Conservation (phyloP, 148 eudicot genomes). For the Spergularia bocconei region DNA sequence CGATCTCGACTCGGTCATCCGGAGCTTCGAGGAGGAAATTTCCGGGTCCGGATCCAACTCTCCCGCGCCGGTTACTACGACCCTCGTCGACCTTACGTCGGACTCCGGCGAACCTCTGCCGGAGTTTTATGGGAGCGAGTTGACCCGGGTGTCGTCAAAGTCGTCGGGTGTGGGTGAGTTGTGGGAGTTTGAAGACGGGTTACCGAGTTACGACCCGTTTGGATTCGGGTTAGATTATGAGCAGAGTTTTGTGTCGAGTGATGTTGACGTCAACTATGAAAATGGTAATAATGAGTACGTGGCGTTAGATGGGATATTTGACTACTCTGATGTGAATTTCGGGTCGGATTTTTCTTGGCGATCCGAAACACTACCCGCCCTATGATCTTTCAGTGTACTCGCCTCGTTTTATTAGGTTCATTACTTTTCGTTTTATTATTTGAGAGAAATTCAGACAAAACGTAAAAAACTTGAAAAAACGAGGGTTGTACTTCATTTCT, state of each 20-base stretch:
- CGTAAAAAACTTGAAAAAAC: too few relatives aligned
- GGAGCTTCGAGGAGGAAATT: conserved; percentile 69
- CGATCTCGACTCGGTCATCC: conserved; percentile 68
- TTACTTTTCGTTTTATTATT: too few relatives aligned
- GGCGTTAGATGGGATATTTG: conserved; percentile 65
- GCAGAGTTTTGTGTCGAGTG: not conserved
- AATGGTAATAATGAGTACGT: conserved; percentile 39
- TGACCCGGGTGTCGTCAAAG: conserved; percentile 34
- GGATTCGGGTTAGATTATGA: conserved; percentile 36
- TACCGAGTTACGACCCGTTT: conserved; percentile 42
- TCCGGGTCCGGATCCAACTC: conserved; percentile 21
- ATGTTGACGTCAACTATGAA: not conserved
- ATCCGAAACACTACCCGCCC: conserved; percentile 49
- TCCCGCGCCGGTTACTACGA: conserved; percentile 2
- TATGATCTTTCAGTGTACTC: too few relatives aligned
- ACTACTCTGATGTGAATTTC: conserved; percentile 50
- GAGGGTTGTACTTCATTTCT: too few relatives aligned
- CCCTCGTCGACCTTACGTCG: conserved; percentile 21
- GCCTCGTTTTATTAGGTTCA: too few relatives aligned
- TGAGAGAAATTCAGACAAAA: too few relatives aligned
- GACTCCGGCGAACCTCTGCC: conserved; percentile 36
- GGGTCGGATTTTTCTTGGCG: conserved; percentile 49
- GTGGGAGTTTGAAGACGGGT: conserved; percentile 43
- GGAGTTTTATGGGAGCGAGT: conserved; percentile 41
- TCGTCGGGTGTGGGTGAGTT: conserved; percentile 45